Percentiles rank a stretch among this genome's conserved stretches.
These are phyloP conservation scores for Friedmanniomyces simplex DNA, from an alignment of 495 filamentous ascomycete genomes.

Conservation along the genomic window DNA sequence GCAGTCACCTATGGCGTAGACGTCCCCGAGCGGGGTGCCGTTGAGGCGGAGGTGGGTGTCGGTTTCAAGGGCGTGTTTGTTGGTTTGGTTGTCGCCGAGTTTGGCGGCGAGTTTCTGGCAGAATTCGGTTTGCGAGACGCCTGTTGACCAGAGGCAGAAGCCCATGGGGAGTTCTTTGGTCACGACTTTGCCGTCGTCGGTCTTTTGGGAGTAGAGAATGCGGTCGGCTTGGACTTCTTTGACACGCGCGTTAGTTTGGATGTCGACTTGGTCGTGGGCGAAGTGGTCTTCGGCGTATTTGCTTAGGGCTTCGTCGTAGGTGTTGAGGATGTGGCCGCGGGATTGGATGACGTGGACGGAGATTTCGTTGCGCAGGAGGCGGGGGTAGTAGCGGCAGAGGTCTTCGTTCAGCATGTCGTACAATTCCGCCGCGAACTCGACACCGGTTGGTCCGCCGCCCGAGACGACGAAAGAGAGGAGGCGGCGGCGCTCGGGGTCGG, in stretches of 20 bases:
- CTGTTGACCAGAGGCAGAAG: slow-evolving; percentile 97
- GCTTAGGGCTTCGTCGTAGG: slow-evolving; percentile 91
- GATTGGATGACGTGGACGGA: slow-evolving; percentile 96
- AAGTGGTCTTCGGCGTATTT: slow-evolving; percentile 88
- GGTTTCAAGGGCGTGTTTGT: slow-evolving; percentile 86
- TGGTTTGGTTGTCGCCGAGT: slow-evolving; percentile 65
- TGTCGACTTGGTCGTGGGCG: slow-evolving; percentile 76
- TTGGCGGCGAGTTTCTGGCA: slow-evolving; percentile 60
- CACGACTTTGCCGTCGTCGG: slow-evolving; percentile 57
- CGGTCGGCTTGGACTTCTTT: slow-evolving; percentile 73
- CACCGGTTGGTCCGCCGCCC: slow-evolving; percentile 92
- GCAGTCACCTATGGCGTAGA: slow-evolving; percentile 98
- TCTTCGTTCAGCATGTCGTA: slow-evolving; percentile 97
- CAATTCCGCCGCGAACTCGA: slow-evolving; percentile 94
- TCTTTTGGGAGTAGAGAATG: slow-evolving; percentile 78
- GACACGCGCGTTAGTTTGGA: slow-evolving; percentile 85
- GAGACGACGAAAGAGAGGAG: slow-evolving; percentile 89
- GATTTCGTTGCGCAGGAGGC: slow-evolving; percentile 86
- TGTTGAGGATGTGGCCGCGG: slow-evolving; percentile 89
- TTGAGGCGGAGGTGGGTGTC: slow-evolving; percentile 88
- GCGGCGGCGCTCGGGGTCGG: slow-evolving; percentile 76
- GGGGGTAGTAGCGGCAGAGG: slow-evolving; percentile 69
- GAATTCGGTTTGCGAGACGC: slow-evolving; percentile 76
- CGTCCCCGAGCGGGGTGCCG: slow-evolving; percentile 84
- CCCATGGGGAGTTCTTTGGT: slow-evolving; percentile 91